Base-by-base conservation (phyloP, 768 basidiomycete species). In the Lepiota venenata region DNA sequence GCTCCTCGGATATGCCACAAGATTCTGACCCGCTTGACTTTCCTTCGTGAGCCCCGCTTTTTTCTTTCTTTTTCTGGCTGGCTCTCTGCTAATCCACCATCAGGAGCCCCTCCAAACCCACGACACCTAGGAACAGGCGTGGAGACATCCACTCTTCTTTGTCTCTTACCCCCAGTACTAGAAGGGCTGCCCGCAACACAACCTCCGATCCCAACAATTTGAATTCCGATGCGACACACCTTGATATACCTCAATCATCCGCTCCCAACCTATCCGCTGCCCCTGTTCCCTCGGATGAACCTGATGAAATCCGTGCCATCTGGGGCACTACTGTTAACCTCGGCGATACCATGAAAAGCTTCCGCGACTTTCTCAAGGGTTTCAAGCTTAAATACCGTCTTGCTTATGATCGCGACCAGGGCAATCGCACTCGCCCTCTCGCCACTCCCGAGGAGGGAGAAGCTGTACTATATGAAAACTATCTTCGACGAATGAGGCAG, bases 321-420 rank as follows among this genome's bases (percentile, higher is more conserved):
- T 99, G 97, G 96, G 97, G 97, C 27, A 99, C 97, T 0, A 95
- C 92, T 1, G 94, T 99, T 62, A 90, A 91, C 60, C 78, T 99
- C 22, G 80, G 84, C 2, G 90, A 96, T 67, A 88, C 91, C 11
- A 97, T 98, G 91, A 87, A 85, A 62, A 70, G 87, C 16, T 98
- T 98, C 74, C 82, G 85, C 48, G 85, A 89, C 36, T 98, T 98
- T 68, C 71, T 99, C 52, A 84, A 82, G 45, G 89, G 92, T 0
- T 99, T 98, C 80, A 98, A 97, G 65, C 83, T 84, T 43, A 97
- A 95, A 67, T 95, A 96, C 59, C 84, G 94, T 18, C 72, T 82
- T 29, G 74, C 77, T 0, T 76, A 90, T 56, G 91, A 96, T 65
- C 80, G 84, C 38, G 79, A 81, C 50, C 79, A 75, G 41, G 83